Evolutionary conservation across 345 rosid species (phyloP).

Genomic region (Eucalyptus caleyi): DNA sequence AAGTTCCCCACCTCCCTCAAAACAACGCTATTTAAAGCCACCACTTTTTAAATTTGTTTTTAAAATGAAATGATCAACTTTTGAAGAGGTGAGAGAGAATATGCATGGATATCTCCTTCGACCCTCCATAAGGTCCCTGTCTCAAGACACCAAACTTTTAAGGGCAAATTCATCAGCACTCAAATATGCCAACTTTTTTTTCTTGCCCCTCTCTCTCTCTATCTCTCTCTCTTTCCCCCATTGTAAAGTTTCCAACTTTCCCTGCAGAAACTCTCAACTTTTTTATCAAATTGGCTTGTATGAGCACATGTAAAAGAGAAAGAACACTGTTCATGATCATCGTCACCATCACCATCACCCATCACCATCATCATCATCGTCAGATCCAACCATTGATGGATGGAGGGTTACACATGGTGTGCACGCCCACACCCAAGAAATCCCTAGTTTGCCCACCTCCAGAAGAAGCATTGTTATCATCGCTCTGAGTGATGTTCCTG

Average conservation of each 20-base stretch:
- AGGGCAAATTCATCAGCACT: neutral
- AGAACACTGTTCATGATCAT: neutral
- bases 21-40: neutral
- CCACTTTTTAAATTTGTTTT: neutral
- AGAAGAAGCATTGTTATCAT: slow-evolving; percentile 4
- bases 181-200: neutral
- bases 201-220: neutral
- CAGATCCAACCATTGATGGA: slow-evolving; percentile 68
- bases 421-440: slow-evolving; percentile 81
- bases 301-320: neutral
- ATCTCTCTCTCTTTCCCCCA: slow-evolving; percentile 1
- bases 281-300: neutral
- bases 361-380: slow-evolving; percentile 9
- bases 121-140: neutral
- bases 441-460: slow-evolving; percentile 85
- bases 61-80: neutral
- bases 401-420: slow-evolving; percentile 39
- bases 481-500: slow-evolving; percentile 16
- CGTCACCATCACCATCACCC: neutral
- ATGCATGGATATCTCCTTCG: neutral
- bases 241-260: slow-evolving; percentile 11
- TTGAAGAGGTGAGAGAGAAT: neutral
- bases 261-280: neutral
- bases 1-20: neutral
- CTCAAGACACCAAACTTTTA: neutral